Conservation (phyloP, 192 early-diverging fungal species). For the Dissophora ornata region DNA sequence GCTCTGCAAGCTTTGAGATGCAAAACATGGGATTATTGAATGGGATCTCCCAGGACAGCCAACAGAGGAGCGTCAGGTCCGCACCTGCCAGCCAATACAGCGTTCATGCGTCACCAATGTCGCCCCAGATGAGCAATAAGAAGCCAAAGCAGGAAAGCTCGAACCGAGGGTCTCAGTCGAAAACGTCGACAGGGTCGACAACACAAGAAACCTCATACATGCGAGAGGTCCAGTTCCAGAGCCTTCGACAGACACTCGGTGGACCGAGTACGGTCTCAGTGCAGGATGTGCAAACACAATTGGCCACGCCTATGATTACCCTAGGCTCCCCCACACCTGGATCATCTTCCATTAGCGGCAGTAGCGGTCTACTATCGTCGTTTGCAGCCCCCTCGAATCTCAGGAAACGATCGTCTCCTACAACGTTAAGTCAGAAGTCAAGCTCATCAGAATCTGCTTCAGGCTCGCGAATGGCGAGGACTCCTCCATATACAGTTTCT, state of each 20-base stretch:
- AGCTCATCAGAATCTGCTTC: not conserved
- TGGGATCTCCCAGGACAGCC: too few species aligned
- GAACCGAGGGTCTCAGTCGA: too few species aligned
- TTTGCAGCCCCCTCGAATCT: conserved; percentile 37
- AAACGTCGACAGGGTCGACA: not conserved
- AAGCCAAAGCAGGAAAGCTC: not conserved
- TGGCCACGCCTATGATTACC: not conserved
- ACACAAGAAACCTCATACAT: not conserved
- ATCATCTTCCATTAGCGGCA: not conserved
- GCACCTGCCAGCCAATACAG: not conserved
- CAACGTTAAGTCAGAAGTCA: not conserved
- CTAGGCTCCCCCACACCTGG: conserved; percentile 11
- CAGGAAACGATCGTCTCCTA: conserved; percentile 18
- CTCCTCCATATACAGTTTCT: not conserved
- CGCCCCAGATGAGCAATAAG: not conserved
- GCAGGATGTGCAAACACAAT: not conserved
- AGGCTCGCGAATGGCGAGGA: not conserved
- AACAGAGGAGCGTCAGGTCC: not conserved
- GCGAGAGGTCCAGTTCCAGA: conserved; percentile 35
- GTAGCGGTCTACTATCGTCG: conserved; percentile 13
- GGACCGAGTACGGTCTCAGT: not conserved
- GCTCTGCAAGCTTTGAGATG: too few species aligned
- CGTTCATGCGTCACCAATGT: not conserved
- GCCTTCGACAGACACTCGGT: conserved; percentile 22
- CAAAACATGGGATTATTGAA: too few species aligned